Conservation (phyloP, 1,139 yeast genomes). For the Yarrowia galli region DNA sequence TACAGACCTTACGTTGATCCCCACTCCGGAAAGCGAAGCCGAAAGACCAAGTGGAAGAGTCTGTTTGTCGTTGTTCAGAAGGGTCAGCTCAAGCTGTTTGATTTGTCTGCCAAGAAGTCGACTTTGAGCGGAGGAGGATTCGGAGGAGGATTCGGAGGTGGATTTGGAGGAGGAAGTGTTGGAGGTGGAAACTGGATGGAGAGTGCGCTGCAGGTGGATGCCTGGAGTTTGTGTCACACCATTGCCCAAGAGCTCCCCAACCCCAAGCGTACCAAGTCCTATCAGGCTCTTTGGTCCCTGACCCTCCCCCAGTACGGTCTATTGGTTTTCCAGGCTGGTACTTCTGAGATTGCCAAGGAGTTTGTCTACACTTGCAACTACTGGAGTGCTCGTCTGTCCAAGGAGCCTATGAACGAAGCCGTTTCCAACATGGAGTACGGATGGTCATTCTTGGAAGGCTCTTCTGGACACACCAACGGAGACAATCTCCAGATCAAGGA, state of each 20-base stretch:
- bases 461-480: background rate
- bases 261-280: conserved; percentile 46
- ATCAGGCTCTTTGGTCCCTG: conserved; percentile 50
- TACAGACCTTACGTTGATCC: conserved; percentile 55
- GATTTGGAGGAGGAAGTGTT: conserved; percentile 44
- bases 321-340: conserved; percentile 58
- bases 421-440: conserved; percentile 82
- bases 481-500: conserved; percentile 45
- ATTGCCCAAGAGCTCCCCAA: conserved; percentile 49
- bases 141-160: conserved; percentile 35
- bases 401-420: conserved; percentile 68
- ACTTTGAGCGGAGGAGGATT: conserved; percentile 19
- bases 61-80: conserved; percentile 51
- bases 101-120: conserved; percentile 42
- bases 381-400: conserved; percentile 86
- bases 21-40: conserved; percentile 47
- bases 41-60: conserved; percentile 49
- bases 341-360: conserved; percentile 69
- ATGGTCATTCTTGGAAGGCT: conserved; percentile 57
- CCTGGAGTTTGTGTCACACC: conserved; percentile 48
- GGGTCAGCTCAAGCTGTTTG: conserved; percentile 51
- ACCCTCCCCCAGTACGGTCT: conserved; percentile 51
- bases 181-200: conserved; percentile 74
- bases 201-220: conserved; percentile 47
- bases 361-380: conserved; percentile 81